These are phyloP conservation scores for Actinomucor elegans DNA, from an alignment of 371 early-diverging fungal species.

Conservation along the genomic window DNA sequence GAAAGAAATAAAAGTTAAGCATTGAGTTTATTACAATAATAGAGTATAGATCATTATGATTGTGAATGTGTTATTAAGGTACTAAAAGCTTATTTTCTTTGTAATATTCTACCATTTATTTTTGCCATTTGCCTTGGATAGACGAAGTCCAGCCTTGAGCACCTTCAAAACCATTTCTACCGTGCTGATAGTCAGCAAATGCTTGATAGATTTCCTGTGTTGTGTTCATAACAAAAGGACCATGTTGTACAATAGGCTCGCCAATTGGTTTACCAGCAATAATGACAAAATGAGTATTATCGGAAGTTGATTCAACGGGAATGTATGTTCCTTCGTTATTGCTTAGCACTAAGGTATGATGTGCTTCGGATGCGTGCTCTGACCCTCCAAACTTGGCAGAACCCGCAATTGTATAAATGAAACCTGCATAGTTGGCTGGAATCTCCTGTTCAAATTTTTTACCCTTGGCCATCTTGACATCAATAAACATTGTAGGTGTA, in stretches of 20 bases:
- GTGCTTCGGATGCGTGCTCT: constrained; percentile 46
- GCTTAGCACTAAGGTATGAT: constrained; percentile 51
- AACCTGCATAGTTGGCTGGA: constrained; percentile 58
- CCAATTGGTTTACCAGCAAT: constrained; percentile 62
- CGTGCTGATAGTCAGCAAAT: constrained; percentile 46
- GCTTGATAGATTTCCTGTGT: constrained; percentile 53
- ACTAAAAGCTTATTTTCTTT: not conserved
- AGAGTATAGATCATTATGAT: not conserved
- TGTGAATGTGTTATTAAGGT: constrained; percentile 10
- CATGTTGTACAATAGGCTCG: constrained; percentile 59
- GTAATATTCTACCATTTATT: not conserved
- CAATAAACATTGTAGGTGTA: constrained; percentile 72
- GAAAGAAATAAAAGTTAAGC: no score
- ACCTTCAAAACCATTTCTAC: constrained; percentile 55
- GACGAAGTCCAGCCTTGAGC: constrained; percentile 38
- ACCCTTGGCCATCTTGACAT: constrained; percentile 57
- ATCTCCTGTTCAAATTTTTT: constrained; percentile 54
- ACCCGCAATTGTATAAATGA: constrained; percentile 68
- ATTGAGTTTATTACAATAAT: no score
- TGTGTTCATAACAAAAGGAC: constrained; percentile 64
- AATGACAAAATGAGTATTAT: constrained; percentile 54
- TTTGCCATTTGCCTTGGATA: constrained; percentile 2
- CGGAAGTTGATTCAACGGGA: constrained; percentile 47
- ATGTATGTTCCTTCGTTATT: constrained; percentile 41
- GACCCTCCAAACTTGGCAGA: constrained; percentile 50